These are phyloP conservation scores for Suillus fuscotomentosus DNA, from an alignment of 768 basidiomycete genomes.

Conservation along the genomic window DNA sequence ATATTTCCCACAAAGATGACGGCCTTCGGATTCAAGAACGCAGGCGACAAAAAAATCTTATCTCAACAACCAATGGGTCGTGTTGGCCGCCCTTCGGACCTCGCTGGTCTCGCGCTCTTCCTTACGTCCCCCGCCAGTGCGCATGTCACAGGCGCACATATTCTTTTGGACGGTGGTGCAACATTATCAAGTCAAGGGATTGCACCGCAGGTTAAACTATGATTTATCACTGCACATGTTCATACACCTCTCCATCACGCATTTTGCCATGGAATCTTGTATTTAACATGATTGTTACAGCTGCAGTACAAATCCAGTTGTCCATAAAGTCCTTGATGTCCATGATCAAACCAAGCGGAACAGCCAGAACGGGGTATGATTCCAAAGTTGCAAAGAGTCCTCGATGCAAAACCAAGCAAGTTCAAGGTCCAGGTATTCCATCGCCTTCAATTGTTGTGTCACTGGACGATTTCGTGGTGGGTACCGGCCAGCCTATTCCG, in stretches of 20 bases:
- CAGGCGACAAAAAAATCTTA: conserved; percentile 52
- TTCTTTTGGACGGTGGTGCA: conserved; percentile 69
- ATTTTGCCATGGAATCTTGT: background rate
- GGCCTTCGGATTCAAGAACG: conserved; percentile 58
- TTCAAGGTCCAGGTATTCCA: background rate
- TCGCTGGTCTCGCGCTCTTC: conserved; percentile 71
- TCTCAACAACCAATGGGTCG: conserved; percentile 69
- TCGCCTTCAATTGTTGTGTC: background rate
- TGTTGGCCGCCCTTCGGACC: conserved; percentile 60
- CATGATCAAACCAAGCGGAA: background rate
- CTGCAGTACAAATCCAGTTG: background rate
- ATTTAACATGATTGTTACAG: background rate
- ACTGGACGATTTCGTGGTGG: background rate
- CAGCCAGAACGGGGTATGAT: background rate
- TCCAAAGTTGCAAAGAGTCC: background rate
- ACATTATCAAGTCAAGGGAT: conserved; percentile 18
- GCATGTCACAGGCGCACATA: conserved; percentile 74
- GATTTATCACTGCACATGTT: background rate
- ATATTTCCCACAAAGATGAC: conserved; percentile 88
- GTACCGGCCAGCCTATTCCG: background rate
- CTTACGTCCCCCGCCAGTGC: conserved; percentile 69
- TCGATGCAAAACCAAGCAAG: background rate
- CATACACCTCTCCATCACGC: background rate
- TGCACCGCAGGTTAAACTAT: conserved; percentile 26
- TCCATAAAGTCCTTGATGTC: background rate